Percentiles rank a stretch among this genome's conserved stretches.
Evolutionary conservation across 345 rosid species (phyloP).

Genomic region (Heritiera fomes): DNA sequence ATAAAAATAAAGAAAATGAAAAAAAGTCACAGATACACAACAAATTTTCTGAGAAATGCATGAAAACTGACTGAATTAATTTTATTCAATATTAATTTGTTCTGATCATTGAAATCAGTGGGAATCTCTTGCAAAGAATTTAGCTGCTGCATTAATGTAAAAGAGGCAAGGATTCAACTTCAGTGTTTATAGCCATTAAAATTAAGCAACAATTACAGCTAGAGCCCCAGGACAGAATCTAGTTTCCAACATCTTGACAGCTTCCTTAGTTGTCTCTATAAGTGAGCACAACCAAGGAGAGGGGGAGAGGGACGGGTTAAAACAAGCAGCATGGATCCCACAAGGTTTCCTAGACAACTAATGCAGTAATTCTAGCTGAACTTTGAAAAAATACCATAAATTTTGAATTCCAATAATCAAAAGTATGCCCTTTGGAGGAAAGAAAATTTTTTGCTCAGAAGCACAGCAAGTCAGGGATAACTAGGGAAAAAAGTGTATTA

Average conservation of each 20-base stretch:
- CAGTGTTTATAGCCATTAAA: not conserved
- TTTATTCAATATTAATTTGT: not conserved
- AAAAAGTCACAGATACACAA: not conserved
- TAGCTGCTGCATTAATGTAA: too few relatives aligned
- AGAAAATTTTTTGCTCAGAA: slow-evolving; percentile 4
- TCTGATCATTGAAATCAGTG: too few relatives aligned
- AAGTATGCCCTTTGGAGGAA: not conserved
- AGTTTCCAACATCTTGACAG: too few relatives aligned
- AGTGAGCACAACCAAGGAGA: not conserved
- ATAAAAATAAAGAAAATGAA: not conserved
- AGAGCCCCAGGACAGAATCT: not conserved
- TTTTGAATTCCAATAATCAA: not conserved
- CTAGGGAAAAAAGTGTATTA: not conserved
- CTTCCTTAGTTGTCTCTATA: not conserved
- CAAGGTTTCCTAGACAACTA: slow-evolving; percentile 11
- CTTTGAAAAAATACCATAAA: not conserved
- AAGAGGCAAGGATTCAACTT: too few relatives aligned
- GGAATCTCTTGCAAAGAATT: too few relatives aligned
- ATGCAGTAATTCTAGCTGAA: not conserved
- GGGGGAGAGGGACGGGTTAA: not conserved
- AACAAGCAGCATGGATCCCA: not conserved
- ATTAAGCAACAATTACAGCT: not conserved
- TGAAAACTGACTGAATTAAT: not conserved
- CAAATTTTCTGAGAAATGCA: not conserved
- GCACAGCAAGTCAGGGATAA: not conserved